Evolutionary conservation across 139 green algal species (phyloP).

Genomic region (Chlorella sp.): DNA sequence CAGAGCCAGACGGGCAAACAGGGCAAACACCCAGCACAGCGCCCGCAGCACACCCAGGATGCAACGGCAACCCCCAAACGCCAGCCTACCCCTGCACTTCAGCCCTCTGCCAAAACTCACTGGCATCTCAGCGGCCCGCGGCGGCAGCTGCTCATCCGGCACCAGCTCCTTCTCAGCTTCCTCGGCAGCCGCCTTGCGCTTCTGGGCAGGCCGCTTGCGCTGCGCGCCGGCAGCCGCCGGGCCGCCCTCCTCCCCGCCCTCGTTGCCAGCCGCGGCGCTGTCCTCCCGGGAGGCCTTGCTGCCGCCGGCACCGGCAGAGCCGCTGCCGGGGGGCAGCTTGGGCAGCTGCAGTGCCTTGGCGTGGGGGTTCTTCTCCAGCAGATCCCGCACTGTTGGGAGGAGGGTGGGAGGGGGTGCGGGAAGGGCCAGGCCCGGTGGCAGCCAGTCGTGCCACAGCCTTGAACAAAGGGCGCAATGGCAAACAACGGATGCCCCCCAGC

Average conservation of each 20-base stretch:
- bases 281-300: background rate
- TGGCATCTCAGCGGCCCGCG: background rate
- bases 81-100: no score
- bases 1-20: no score
- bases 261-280: no score
- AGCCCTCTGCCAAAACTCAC: background rate
- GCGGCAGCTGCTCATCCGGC: slow-evolving; percentile 7
- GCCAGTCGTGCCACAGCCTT: no score
- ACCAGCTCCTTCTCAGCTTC: slow-evolving; percentile 20
- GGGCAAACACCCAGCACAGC: background rate
- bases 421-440: no score
- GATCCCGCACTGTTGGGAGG: slow-evolving; percentile 39
- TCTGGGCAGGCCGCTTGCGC: background rate
- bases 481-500: background rate
- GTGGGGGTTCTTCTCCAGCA: slow-evolving; percentile 64
- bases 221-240: no score
- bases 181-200: background rate
- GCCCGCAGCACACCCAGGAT: background rate
- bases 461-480: background rate
- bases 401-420: no score
- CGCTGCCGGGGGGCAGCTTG: background rate
- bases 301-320: background rate
- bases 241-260: no score
- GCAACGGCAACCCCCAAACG: no score
- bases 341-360: slow-evolving; percentile 34